phyloP scores from a whole-genome alignment of 75 land plant genomes.

The Selaginella tamariscina region DNA sequence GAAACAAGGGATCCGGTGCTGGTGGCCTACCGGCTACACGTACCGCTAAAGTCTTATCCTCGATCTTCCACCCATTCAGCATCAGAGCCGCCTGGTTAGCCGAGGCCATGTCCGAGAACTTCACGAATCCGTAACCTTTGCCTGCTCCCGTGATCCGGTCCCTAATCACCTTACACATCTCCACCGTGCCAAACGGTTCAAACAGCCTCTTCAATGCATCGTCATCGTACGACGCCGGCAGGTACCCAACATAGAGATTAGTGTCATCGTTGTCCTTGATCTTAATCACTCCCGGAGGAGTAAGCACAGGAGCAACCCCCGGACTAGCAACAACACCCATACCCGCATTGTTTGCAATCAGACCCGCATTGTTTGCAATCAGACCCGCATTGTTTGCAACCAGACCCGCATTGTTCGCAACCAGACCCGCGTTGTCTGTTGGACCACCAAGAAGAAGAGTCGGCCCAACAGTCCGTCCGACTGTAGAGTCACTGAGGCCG shows the following conservation, averaged over 20 bases:
- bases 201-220: conserved; percentile 24
- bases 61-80: conserved; percentile 36
- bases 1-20: conserved; percentile 4
- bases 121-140: conserved; percentile 50
- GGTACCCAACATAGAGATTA: conserved; percentile 37
- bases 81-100: conserved; percentile 26
- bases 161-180: conserved; percentile 21
- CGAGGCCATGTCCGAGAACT: conserved; percentile 14
- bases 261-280: conserved; percentile 26
- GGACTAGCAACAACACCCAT: too few species aligned
- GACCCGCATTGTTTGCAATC: too few species aligned
- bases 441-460: neutral
- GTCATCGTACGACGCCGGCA: conserved; percentile 31
- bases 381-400: too few species aligned
- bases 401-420: neutral
- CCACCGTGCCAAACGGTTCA: conserved; percentile 33
- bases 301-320: too few species aligned
- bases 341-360: too few species aligned
- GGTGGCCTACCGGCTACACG: conserved; percentile 25
- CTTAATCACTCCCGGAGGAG: too few species aligned
- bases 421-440: neutral
- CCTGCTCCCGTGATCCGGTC: conserved; percentile 32
- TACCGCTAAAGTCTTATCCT: conserved; percentile 28
- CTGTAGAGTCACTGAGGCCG: neutral
- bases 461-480: neutral